These are phyloP conservation scores for Amanita pallidorosea DNA, from an alignment of 768 basidiomycete species.

Conservation along the genomic window DNA sequence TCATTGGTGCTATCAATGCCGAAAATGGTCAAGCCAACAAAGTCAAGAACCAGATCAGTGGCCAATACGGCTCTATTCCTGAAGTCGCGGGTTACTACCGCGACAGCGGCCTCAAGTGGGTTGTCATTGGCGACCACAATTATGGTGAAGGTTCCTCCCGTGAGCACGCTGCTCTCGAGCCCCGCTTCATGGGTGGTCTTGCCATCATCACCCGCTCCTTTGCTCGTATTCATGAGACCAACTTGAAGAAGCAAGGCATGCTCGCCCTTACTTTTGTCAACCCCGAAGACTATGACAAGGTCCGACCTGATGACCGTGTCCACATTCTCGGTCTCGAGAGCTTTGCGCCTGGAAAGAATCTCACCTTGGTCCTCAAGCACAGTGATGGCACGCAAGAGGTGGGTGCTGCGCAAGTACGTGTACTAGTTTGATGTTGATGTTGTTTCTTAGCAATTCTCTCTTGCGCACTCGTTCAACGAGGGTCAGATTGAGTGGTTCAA, in stretches of 20 bases:
- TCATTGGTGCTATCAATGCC: constrained; percentile 94
- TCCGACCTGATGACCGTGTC: constrained; percentile 79
- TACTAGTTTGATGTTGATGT: constrained; percentile 9
- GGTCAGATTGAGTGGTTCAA: constrained; percentile 99
- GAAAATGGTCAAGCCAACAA: constrained; percentile 97
- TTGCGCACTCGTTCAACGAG: constrained; percentile 93
- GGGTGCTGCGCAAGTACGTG: constrained; percentile 11
- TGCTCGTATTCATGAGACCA: constrained; percentile 96
- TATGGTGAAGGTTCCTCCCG: constrained; percentile 98
- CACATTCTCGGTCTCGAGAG: constrained; percentile 81
- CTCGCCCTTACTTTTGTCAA: constrained; percentile 90
- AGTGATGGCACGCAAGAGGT: constrained; percentile 66
- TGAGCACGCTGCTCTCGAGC: constrained; percentile 95
- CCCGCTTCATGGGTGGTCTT: constrained; percentile 87
- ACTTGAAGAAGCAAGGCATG: constrained; percentile 99
- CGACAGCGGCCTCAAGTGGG: constrained; percentile 87
- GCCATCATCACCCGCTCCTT: constrained; percentile 96
- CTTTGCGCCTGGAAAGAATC: constrained; percentile 88
- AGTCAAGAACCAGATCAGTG: constrained; percentile 82
- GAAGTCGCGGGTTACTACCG: constrained; percentile 83
- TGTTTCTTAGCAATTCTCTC: constrained; percentile 43
- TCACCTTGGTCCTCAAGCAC: constrained; percentile 78
- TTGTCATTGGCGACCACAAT: constrained; percentile 92
- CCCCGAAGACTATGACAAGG: constrained; percentile 89
- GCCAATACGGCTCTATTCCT: constrained; percentile 80